A percentile compares a stretch with the other conserved stretches of the same genome.
Conservation (phyloP, 148 eudicot species). For the Chenopodium suecicum region DNA sequence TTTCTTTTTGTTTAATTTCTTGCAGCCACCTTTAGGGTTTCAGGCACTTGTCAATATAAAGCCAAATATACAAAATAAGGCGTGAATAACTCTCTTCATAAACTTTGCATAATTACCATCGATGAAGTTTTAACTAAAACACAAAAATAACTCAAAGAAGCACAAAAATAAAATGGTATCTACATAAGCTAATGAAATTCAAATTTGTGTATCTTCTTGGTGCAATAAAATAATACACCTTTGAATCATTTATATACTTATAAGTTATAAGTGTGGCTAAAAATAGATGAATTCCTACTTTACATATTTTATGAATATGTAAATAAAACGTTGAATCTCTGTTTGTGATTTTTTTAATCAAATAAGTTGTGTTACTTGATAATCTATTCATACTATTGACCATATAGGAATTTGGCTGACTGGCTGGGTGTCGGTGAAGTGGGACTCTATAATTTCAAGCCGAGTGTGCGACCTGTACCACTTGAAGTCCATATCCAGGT, state of each 20-base stretch:
- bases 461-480: constrained; percentile 98
- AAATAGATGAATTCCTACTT: not conserved
- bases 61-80: not conserved
- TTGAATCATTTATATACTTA: no score
- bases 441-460: constrained; percentile 94
- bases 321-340: not conserved
- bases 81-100: not conserved
- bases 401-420: constrained; percentile 84
- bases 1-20: not conserved
- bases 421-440: constrained; percentile 93
- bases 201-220: not conserved
- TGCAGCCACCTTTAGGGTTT: not conserved
- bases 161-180: not conserved
- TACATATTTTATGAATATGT: not conserved
- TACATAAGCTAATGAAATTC: not conserved
- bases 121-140: not conserved
- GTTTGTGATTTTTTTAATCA: constrained; percentile 8
- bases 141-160: not conserved
- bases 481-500: constrained; percentile 99
- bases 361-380: not conserved
- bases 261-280: not conserved
- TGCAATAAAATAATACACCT: no score
- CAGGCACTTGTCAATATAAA: not conserved
- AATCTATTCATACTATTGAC: constrained; percentile 6
- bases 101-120: not conserved